Evolutionary conservation across 768 basidiomycete species (phyloP), one percentile per base, ranked within the genome.

Genomic region (Nevesoporus exiguus): DNA sequence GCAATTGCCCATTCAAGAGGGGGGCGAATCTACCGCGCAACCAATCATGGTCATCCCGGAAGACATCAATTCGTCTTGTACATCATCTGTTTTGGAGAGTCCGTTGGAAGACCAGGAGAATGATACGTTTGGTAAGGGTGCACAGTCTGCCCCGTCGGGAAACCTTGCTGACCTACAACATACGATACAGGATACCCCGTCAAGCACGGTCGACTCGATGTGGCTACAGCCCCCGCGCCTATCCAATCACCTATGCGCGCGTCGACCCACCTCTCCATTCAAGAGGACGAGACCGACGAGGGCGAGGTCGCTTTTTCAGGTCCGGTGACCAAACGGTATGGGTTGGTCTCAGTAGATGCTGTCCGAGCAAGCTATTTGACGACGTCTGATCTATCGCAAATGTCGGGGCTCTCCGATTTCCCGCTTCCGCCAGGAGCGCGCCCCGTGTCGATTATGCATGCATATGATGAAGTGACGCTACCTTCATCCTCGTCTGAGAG

Each of bases 351-450:
- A 7, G 56, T 74, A 6, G 67, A 71, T 31, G 66, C 30, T 47
- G 58, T 74, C 5, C 77, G 79, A 13, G 74, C 76, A 55, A 90
- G 88, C 65, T 84, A 79, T 64, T 72, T 83, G 75, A 90, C 87
- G 30, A 77, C 76, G 2, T 85, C 85, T 0, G 73, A 68, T 34
- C 57, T 72, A 10, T 89, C 88, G 1, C 77, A 77, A 29, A 89
- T 90, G 76, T 88, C 87, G 2, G 76, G 77, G 9, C 76, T 89
- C 14, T 88, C 85, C 5, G 88, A 88, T 61, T 90, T 90, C 64
- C 88, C 87, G 2, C 70, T 69, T 9, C 87, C 87, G 3, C 87
- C 87, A 0, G 54, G 54, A 3, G 61, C 67, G n/a, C 49, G 61
- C 46, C 51, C 57, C 46, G 66, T 75, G 59, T 76, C 77, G 8